Evolutionary conservation across 192 early-diverging fungal genomes (phyloP).

Genomic region (Thamnidium elegans): DNA sequence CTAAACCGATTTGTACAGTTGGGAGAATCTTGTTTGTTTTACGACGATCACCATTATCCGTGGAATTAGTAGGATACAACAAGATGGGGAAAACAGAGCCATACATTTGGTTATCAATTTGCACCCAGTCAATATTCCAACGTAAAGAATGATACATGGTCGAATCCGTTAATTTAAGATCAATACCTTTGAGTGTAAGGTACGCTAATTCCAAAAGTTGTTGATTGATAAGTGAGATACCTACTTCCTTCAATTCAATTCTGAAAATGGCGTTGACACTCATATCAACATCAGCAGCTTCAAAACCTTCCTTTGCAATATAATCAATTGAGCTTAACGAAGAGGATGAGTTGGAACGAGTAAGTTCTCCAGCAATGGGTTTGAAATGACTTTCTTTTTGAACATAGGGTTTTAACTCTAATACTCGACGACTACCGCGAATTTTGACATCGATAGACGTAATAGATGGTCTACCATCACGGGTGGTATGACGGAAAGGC

Average conservation of each 20-base stretch:
- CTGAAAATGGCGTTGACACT: slow-evolving; percentile 60
- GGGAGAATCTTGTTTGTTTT: slow-evolving; percentile 40
- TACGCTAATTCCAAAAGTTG: slow-evolving; percentile 85
- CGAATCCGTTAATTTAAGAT: slow-evolving; percentile 77
- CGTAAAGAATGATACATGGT: slow-evolving; percentile 76
- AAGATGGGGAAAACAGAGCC: slow-evolving; percentile 87
- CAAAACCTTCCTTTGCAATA: slow-evolving; percentile 41
- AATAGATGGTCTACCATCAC: slow-evolving; percentile 35
- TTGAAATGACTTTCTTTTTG: slow-evolving; percentile 64
- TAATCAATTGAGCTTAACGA: slow-evolving; percentile 5
- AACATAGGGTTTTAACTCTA: slow-evolving; percentile 65
- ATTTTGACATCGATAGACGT: slow-evolving; percentile 77
- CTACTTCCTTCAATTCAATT: slow-evolving; percentile 82
- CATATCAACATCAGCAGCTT: slow-evolving; percentile 49
- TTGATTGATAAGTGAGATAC: slow-evolving; percentile 84
- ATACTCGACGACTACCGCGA: slow-evolving; percentile 61
- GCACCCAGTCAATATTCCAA: slow-evolving; percentile 85
- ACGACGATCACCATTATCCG: slow-evolving; percentile 64
- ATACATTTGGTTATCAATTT: slow-evolving; percentile 95
- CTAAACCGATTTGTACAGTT: slow-evolving; percentile 70
- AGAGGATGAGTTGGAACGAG: slow-evolving; percentile 12
- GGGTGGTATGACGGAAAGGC: slow-evolving; percentile 75
- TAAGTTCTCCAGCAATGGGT: slow-evolving; percentile 18
- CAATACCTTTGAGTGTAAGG: slow-evolving; percentile 71
- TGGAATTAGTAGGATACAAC: slow-evolving; percentile 88